Base-by-base conservation (phyloP, 192 early-diverging fungal genomes). In the Kickxella alabastrina region DNA sequence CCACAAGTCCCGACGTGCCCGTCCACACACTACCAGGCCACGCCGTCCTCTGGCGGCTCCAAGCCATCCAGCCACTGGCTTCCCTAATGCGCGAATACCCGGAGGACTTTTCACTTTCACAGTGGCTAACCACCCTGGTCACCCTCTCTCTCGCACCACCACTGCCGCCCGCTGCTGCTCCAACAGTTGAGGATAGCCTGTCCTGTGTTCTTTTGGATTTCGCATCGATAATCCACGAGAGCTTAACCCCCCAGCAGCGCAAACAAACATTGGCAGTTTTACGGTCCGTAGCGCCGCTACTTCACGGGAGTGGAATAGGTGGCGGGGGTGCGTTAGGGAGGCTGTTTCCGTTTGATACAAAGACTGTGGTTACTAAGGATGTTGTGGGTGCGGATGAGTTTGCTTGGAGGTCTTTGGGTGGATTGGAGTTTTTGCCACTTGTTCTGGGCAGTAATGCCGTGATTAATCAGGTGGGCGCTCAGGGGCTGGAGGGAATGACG, bases 401-500 rank as follows among this genome's bases (percentile, higher is more conserved):
- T 24, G 65, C 72, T 17, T 75, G 72, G 72, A 25, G 59, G 29
- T 75, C 65, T 65, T 21, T 75, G 13, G 72, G 68, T 32, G 43
- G 43, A 4, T 43, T 75, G 19, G 72, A 75, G 27, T 75, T 68
- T 64, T 52, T 45, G 21, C 57, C 64, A 7, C 23, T 75, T 35
- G 47, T 50, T 1, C 6, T 53, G 26, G 47, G 57, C 26, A 55
- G 26, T n/a, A n/a, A n/a, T n/a, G n/a, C n/a, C n/a, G n/a, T n/a
- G n/a, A n/a, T n/a, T n/a, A n/a, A n/a, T n/a, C n/a, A n/a, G n/a
- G n/a, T n/a, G n/a, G n/a, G n/a, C n/a, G n/a, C n/a, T n/a, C n/a
- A 25, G 18, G 72, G 72, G 15, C 49, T 75, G 18, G 65, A 75
- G 43, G 65, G 72, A 31, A 67, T 75, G 53, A 75, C 65, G 10